Evolutionary conservation across 2,329 filamentous ascomycete species (phyloP).

Genomic region (Claviceps maximensis): DNA sequence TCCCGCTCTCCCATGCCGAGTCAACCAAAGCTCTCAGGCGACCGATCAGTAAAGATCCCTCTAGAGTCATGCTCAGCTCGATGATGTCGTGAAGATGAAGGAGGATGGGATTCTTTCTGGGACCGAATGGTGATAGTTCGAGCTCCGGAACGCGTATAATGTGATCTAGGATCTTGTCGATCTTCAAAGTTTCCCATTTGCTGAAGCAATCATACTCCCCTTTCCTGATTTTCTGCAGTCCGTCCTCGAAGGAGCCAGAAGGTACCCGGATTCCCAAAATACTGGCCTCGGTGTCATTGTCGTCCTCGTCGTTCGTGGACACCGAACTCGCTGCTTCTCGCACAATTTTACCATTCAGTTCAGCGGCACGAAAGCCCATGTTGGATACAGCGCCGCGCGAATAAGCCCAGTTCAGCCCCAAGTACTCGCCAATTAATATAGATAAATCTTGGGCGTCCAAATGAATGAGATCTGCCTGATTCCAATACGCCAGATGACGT

Average conservation of each 20-base stretch:
- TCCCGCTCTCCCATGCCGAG: slow-evolving; percentile 55
- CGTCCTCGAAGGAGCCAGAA: slow-evolving; percentile 25
- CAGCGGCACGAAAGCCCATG: slow-evolving; percentile 43
- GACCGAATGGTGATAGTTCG: slow-evolving; percentile 17
- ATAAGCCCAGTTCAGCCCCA: slow-evolving; percentile 46
- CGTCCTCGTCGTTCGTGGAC: slow-evolving; percentile 20
- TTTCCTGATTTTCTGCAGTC: slow-evolving; percentile 29
- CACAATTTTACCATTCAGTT: slow-evolving; percentile 39
- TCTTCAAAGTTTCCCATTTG: slow-evolving; percentile 50
- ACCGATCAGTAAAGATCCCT: slow-evolving; percentile 56
- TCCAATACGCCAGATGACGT: slow-evolving; percentile 44
- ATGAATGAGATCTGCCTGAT: slow-evolving; percentile 53
- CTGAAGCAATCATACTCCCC: slow-evolving; percentile 23
- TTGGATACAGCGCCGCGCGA: slow-evolving; percentile 35
- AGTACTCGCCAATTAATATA: slow-evolving; percentile 53
- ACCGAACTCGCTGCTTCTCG: slow-evolving; percentile 28
- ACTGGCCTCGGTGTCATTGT: slow-evolving; percentile 20
- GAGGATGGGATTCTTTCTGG: slow-evolving; percentile 41
- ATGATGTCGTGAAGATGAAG: slow-evolving; percentile 71
- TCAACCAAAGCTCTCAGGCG: slow-evolving; percentile 61
- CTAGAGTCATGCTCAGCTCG: slow-evolving; percentile 56
- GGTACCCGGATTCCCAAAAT: slow-evolving; percentile 17
- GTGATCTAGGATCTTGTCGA: slow-evolving; percentile 42
- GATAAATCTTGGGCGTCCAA: slow-evolving; percentile 59
- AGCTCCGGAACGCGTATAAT: slow-evolving; percentile 36